Conservation (phyloP, 768 basidiomycete genomes). For the Amanita subjunquillea region DNA sequence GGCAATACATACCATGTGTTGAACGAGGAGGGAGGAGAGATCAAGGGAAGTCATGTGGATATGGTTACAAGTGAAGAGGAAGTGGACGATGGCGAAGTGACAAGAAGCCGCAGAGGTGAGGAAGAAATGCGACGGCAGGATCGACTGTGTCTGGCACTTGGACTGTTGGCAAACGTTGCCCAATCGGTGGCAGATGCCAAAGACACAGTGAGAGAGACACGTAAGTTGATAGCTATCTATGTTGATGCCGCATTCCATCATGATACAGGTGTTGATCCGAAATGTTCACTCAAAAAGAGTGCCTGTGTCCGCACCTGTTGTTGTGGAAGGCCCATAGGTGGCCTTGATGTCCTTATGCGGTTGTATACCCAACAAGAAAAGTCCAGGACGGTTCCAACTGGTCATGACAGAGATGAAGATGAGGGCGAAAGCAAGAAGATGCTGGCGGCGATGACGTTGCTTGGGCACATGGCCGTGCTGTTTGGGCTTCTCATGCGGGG, state of each 20-base stretch:
- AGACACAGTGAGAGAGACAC: slow-evolving; percentile 30
- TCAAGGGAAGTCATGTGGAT: slow-evolving; percentile 1
- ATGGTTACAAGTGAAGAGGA: slow-evolving; percentile 11
- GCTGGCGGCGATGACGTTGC: slow-evolving; percentile 43
- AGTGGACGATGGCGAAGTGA: slow-evolving; percentile 7
- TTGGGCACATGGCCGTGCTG: slow-evolving; percentile 67
- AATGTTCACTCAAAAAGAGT: slow-evolving; percentile 37
- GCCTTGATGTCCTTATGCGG: slow-evolving; percentile 38
- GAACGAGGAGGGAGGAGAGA: slow-evolving; percentile 3
- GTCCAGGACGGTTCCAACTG: background rate
- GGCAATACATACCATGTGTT: slow-evolving; percentile 12
- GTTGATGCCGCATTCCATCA: background rate
- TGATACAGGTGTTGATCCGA: slow-evolving; percentile 36
- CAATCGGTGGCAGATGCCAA: slow-evolving; percentile 45
- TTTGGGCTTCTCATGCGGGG: slow-evolving; percentile 43
- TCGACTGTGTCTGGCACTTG: slow-evolving; percentile 63
- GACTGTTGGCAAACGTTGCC: slow-evolving; percentile 66
- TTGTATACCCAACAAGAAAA: slow-evolving; percentile 34
- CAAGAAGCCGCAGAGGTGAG: background rate
- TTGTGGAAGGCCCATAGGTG: slow-evolving; percentile 34
- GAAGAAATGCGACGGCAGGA: slow-evolving; percentile 42
- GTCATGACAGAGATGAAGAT: background rate
- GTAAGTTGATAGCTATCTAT: slow-evolving; percentile 26
- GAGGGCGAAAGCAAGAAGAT: slow-evolving; percentile 7
- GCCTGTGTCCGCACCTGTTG: slow-evolving; percentile 42